Conservation (phyloP, 371 early-diverging fungal genomes). For the Mucor ambiguus region DNA sequence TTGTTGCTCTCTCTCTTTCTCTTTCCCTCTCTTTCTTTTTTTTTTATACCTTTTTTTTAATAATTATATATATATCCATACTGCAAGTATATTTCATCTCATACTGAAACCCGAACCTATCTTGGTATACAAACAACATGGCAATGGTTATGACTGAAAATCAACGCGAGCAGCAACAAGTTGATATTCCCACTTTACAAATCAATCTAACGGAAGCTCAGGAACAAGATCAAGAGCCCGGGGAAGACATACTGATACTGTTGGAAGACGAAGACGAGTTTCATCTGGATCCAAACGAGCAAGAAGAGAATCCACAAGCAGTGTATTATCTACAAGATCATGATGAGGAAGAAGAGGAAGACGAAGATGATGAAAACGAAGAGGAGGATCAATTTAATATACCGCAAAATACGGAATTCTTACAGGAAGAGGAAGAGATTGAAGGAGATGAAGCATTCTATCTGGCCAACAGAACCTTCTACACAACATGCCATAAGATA, state of each 20-base stretch:
- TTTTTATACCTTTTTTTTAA: background rate
- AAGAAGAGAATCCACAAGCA: background rate
- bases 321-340: background rate
- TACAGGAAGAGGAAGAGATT: slow-evolving; percentile 2
- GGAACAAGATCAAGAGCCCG: background rate
- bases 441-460: slow-evolving; percentile 29
- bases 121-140: background rate
- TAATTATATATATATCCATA: background rate
- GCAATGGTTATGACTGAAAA: slow-evolving; percentile 9
- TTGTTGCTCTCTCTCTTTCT: background rate
- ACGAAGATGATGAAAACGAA: slow-evolving; percentile 3
- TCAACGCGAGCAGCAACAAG: slow-evolving; percentile 3
- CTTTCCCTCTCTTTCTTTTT: background rate
- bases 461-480: slow-evolving; percentile 48
- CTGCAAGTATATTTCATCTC: background rate
- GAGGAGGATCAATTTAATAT: slow-evolving; percentile 1
- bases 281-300: background rate
- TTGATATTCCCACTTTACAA: background rate
- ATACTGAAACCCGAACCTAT: background rate
- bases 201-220: background rate
- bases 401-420: background rate
- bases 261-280: slow-evolving; percentile 8
- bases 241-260: background rate
- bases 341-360: slow-evolving; percentile 2
- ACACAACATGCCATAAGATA: slow-evolving; percentile 53